Base-by-base conservation (phyloP, 225 moss, liverwort and hornwort genomes). In the Climacium dendroides region DNA sequence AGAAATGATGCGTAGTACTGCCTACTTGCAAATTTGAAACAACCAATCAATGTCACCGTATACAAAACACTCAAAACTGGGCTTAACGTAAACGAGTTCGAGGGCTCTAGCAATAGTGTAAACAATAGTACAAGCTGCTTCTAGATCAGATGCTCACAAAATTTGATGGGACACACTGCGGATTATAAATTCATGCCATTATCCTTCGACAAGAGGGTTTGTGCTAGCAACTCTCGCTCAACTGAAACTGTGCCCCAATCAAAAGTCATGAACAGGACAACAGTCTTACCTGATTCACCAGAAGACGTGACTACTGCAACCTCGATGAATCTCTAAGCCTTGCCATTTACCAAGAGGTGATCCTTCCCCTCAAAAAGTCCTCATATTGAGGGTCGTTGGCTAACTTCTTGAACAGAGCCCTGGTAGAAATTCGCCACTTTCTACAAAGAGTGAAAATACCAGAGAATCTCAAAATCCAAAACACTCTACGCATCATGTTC, bases 391-490 rank as follows among this genome's bases (percentile, higher is more conserved):
- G 88, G 20, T 90, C 75, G 53, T 78, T 88, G 30, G 74, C 90
- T n/a, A 94, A 59, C 88, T 93, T 94, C 91, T 88, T 89, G 32
- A 94, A 94, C 85, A 94, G 64, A 64, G 93, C 93, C 81, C 90
- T 91, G 14, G 93, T 88, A 43, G 92, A 89, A 35, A 93, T 90
- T 59, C 93, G 90, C 94, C 94, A 94, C 43, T 94, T 94, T 52
- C 94, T 92, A 76, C 94, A 94, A 69, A 94, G 90, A 66, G 94
- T 94, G 60, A 94, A 94, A 72, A 92, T 83, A 53, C 93, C 94
- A n/a, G 94, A 94, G 84, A 91, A 94, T 90, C 92, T 90, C 77
- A 94, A 50, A 84, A 94, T 86, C 94, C 94, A 94, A 66, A 91
- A 88, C 76, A 94, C 90, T 85, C 94, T 90, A 53, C 89, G 93